Evolutionary conservation across 2,329 filamentous ascomycete species (phyloP).

Genomic region (Ambrosiella xylebori): DNA sequence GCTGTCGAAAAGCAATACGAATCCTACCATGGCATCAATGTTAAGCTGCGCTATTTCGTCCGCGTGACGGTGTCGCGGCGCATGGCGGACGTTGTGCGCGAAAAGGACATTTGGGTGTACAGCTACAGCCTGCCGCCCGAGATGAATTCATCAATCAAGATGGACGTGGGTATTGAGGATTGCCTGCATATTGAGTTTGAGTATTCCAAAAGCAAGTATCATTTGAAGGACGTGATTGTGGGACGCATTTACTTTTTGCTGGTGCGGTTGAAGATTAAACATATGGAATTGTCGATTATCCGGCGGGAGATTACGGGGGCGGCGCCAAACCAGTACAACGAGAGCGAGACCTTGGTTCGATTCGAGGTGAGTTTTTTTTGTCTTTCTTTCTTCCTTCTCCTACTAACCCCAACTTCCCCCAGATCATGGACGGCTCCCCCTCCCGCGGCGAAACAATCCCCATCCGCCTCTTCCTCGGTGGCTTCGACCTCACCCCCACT

Average conservation of each 20-base stretch:
- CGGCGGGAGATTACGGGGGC: constrained; percentile 89
- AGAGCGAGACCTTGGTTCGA: constrained; percentile 91
- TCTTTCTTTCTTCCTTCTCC: neutral
- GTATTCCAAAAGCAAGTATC: constrained; percentile 98
- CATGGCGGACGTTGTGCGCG: constrained; percentile 95
- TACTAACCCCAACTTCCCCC: neutral
- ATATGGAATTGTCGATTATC: constrained; percentile 98
- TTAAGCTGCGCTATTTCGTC: constrained; percentile 96
- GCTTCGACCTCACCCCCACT: constrained; percentile 92
- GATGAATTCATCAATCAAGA: constrained; percentile 97
- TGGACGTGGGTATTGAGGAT: constrained; percentile 99
- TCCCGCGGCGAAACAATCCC: constrained; percentile 89
- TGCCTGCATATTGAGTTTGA: constrained; percentile 98
- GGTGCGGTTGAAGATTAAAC: constrained; percentile 95
- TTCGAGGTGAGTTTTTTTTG: constrained; percentile 51
- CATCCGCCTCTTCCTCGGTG: constrained; percentile 88
- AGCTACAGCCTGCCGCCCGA: constrained; percentile 95
- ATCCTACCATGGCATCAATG: constrained; percentile 98
- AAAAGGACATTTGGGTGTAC: constrained; percentile 99
- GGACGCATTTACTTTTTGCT: constrained; percentile 96
- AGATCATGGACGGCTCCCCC: constrained; percentile 99
- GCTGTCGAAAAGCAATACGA: constrained; percentile 99
- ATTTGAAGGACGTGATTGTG: constrained; percentile 97
- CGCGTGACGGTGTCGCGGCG: constrained; percentile 89
- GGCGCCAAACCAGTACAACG: constrained; percentile 97